These are phyloP conservation scores for Senecio squalidus DNA, from an alignment of 140 eudicot genomes.

Conservation along the genomic window DNA sequence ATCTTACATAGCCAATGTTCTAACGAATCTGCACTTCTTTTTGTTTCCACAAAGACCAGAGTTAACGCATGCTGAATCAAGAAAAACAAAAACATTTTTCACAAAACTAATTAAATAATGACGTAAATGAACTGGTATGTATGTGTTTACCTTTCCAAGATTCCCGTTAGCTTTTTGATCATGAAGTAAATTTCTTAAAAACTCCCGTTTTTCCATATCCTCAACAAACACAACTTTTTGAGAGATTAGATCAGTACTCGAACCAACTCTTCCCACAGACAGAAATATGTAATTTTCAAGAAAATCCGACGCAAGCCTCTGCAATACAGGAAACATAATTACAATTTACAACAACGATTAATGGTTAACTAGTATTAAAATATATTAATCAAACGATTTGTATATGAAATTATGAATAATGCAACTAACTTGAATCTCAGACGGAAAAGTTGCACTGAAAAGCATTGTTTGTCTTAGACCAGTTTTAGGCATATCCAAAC, in stretches of 20 bases:
- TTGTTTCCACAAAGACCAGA: constrained; percentile 71
- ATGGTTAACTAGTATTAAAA: no score
- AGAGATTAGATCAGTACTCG: constrained; percentile 57
- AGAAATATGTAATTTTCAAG: constrained; percentile 57
- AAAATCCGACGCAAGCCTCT: constrained; percentile 78
- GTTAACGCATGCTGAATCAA: constrained; percentile 48
- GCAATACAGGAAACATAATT: constrained; percentile 6
- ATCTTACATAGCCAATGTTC: constrained; percentile 42
- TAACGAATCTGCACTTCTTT: constrained; percentile 58
- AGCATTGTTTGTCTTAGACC: constrained; percentile 69
- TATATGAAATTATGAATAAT: background rate
- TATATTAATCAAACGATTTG: background rate
- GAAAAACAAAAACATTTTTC: background rate
- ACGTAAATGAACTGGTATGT: background rate
- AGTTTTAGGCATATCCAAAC: constrained; percentile 54
- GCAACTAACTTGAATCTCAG: constrained; percentile 60
- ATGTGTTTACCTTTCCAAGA: constrained; percentile 39
- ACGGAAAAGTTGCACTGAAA: constrained; percentile 71
- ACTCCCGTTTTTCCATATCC: constrained; percentile 42
- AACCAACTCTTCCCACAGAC: constrained; percentile 72
- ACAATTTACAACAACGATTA: background rate
- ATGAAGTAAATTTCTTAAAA: constrained; percentile 40
- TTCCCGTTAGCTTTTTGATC: constrained; percentile 41
- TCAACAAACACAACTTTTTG: constrained; percentile 57
- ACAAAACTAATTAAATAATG: background rate